Evolutionary conservation across 345 rosid species (phyloP), one percentile per base, ranked within the genome.

Genomic region (Noccaea caerulescens): DNA sequence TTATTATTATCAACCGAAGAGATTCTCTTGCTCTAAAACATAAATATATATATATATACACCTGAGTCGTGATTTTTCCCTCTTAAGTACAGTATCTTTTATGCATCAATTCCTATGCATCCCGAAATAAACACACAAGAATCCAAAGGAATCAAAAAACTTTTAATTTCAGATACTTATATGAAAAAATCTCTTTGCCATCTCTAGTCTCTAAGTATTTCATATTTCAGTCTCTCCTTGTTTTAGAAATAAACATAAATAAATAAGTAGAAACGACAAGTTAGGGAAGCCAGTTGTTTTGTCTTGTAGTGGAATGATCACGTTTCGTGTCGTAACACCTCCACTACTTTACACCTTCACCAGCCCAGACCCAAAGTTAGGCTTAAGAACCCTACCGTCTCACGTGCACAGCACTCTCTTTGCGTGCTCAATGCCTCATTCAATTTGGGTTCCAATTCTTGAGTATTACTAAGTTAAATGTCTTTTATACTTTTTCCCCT

Each of bases 261-360:
- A 66, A 42, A 42, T 0, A 74, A 32, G 41, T 50, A 33, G 23
- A 59, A 18, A 59, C 67, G 42, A 63, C 47, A 52, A 51, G 45
- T 61, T 52, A 61, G 39, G 58, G 65, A 8, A 66, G 54, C 34
- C 67, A 61, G 58, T 37, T 44, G 69, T 67, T 68, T 68, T 69
- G 66, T 63, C 60, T 61, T 69, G 66, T 62, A 63, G 50, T 10
- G 7, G 36, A 69, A 54, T 45, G 46, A 55, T 71, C 61, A 39
- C 59, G 58, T 52, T 42, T 66, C 63, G 75, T 80, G 78, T 77
- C 67, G 64, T 78, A 37, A 46, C 4, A 54, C 82, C 67, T 66
- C 50, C 66, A 56, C 79, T 63, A 62, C 59, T 68, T 75, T 64
- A 42, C 79, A 73, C 75, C 68, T 62, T 20, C 77, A 52, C 76